These are phyloP conservation scores for Neofusicoccum parvum DNA, from an alignment of 2,329 filamentous ascomycete genomes.

Conservation along the genomic window DNA sequence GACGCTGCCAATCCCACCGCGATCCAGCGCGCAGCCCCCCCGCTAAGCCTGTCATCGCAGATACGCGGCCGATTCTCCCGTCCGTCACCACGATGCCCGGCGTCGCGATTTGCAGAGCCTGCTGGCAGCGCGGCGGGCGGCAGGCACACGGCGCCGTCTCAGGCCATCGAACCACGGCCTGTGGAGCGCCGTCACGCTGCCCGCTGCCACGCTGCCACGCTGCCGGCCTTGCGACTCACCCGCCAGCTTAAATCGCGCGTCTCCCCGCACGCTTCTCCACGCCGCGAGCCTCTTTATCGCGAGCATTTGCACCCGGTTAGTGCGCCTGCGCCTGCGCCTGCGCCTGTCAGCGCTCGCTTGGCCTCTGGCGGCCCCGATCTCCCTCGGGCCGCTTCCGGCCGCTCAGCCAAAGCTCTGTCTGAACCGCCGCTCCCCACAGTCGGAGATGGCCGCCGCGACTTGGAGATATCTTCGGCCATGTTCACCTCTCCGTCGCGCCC, in stretches of 20 bases:
- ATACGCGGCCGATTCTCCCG: background rate
- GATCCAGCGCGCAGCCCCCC: background rate
- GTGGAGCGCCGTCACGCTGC: no score
- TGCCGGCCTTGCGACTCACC: background rate
- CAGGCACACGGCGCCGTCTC: background rate
- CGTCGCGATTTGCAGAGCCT: background rate
- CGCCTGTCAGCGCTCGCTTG: background rate
- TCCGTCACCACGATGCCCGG: background rate
- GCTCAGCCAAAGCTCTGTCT: background rate
- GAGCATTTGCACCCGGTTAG: background rate
- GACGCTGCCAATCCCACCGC: background rate
- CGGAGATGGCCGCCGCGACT: constrained; percentile 3
- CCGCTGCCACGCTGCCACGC: no score
- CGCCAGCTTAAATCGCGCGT: background rate
- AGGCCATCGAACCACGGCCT: background rate
- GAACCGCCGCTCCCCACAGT: background rate
- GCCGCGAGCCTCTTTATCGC: constrained; percentile 1
- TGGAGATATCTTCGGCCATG: background rate
- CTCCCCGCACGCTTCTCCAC: background rate
- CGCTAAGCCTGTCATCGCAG: background rate
- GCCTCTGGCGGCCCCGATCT: background rate
- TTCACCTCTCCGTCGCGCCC: background rate
- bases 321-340: background rate
- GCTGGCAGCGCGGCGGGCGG: background rate
- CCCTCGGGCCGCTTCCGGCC: constrained; percentile 16